Percentiles rank a stretch among this genome's conserved stretches.
These are phyloP conservation scores for Kwoniella pini DNA, from an alignment of 768 basidiomycete species.

Conservation along the genomic window DNA sequence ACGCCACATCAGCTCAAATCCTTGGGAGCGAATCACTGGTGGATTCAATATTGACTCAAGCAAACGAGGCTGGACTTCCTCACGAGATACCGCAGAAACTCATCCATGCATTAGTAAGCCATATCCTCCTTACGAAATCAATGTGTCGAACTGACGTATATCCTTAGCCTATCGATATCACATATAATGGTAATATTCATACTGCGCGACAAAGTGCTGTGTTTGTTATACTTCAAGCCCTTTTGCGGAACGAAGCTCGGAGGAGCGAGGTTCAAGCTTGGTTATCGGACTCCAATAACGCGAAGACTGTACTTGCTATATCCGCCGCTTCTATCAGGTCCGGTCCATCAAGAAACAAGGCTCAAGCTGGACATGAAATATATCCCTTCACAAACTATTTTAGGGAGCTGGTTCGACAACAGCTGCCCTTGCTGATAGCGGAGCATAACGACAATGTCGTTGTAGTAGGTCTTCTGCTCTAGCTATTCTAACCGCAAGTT, in stretches of 20 bases:
- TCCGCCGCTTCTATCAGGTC: slow-evolving; percentile 17
- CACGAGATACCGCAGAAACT: background rate
- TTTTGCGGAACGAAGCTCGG: slow-evolving; percentile 22
- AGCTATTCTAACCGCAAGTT: too few species aligned
- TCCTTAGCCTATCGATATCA: slow-evolving; percentile 17
- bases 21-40: background rate
- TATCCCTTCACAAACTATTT: slow-evolving; percentile 24
- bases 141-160: background rate
- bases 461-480: too few species aligned
- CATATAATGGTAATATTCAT: slow-evolving; percentile 27
- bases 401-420: slow-evolving; percentile 5
- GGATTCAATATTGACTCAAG: background rate
- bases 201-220: background rate
- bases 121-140: background rate
- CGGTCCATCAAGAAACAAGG: slow-evolving; percentile 23
- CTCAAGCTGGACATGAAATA: slow-evolving; percentile 22
- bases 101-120: background rate
- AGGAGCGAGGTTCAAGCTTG: slow-evolving; percentile 13
- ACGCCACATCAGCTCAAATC: background rate
- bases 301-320: slow-evolving; percentile 25
- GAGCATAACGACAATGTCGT: too few species aligned
- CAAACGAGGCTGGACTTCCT: background rate
- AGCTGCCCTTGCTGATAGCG: background rate
- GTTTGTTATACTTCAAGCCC: slow-evolving; percentile 19
- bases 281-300: slow-evolving; percentile 21